These are phyloP conservation scores for Trichoderma lentiforme DNA, from an alignment of 2,329 filamentous ascomycete genomes.

Conservation along the genomic window DNA sequence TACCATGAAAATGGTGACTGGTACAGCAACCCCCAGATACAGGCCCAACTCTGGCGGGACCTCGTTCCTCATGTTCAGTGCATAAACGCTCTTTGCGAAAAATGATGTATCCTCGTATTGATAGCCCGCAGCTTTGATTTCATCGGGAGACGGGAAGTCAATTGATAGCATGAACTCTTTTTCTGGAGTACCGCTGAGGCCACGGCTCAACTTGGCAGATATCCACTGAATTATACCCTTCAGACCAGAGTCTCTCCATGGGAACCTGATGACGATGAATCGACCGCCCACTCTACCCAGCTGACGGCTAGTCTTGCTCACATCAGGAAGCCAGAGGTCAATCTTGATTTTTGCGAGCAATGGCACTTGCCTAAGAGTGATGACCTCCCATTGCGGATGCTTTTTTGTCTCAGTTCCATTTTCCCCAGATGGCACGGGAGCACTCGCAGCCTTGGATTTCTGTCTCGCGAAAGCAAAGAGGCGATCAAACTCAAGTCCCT, in stretches of 20 bases:
- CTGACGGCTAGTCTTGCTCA: constrained; percentile 49
- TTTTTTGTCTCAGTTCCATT: constrained; percentile 28
- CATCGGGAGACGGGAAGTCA: constrained; percentile 53
- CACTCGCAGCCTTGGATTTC: constrained; percentile 14
- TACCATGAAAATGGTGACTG: constrained; percentile 65
- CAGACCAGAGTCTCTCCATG: constrained; percentile 52
- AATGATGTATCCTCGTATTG: constrained; percentile 59
- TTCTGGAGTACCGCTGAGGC: constrained; percentile 51
- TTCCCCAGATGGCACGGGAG: constrained; percentile 35
- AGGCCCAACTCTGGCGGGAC: constrained; percentile 59
- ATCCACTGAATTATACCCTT: constrained; percentile 44
- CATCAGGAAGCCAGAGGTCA: constrained; percentile 67
- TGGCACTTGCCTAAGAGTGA: constrained; percentile 68
- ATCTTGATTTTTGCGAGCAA: constrained; percentile 66
- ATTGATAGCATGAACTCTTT: constrained; percentile 66
- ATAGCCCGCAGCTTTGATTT: constrained; percentile 59
- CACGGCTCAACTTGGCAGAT: constrained; percentile 50
- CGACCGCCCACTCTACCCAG: constrained; percentile 51
- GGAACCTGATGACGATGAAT: constrained; percentile 66
- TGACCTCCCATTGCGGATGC: constrained; percentile 59
- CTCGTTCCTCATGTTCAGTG: constrained; percentile 56
- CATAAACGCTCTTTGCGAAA: constrained; percentile 56
- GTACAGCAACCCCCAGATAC: constrained; percentile 65
- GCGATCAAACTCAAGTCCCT: constrained; percentile 75
- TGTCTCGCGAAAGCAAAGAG: constrained; percentile 77